Percentiles rank a stretch among this genome's conserved stretches.
These are phyloP conservation scores for Solanum hybrid DNA, from an alignment of 305 asterid genomes.

Conservation along the genomic window DNA sequence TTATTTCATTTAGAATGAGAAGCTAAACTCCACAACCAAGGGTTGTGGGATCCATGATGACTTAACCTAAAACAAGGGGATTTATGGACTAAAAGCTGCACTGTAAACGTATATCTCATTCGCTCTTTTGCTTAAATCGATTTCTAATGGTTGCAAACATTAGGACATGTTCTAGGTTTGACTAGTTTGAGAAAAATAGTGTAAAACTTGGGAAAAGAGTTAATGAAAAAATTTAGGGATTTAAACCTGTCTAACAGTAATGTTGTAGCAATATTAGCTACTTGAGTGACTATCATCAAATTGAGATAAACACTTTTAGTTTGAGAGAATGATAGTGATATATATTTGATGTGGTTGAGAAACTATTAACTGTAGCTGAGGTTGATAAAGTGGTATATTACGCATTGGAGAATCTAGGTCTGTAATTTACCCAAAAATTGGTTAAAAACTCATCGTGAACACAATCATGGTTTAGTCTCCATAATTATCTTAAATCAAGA, in stretches of 20 bases:
- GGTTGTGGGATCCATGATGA: background rate
- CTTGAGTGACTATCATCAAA: background rate
- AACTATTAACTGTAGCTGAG: background rate
- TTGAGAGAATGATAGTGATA: background rate
- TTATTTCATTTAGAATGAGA: background rate
- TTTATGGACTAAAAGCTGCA: background rate
- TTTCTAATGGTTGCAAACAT: background rate
- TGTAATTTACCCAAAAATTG: background rate
- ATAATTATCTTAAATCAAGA: background rate
- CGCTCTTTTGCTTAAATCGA: too few species aligned
- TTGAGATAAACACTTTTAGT: background rate
- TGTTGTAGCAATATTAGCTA: background rate
- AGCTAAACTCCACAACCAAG: background rate
- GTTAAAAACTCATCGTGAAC: background rate
- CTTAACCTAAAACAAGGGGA: background rate
- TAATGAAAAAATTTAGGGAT: background rate
- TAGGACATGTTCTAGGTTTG: background rate
- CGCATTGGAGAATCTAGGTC: background rate
- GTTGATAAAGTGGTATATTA: background rate
- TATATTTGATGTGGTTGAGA: background rate
- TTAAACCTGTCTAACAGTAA: background rate
- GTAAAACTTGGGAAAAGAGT: background rate
- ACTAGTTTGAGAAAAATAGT: background rate
- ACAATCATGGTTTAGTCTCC: background rate
- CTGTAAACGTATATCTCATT: background rate